Percentiles rank a stretch among this genome's conserved stretches.
phyloP scores from a whole-genome alignment of 768 basidiomycete genomes.

The Lactarius pseudohatsudake region DNA sequence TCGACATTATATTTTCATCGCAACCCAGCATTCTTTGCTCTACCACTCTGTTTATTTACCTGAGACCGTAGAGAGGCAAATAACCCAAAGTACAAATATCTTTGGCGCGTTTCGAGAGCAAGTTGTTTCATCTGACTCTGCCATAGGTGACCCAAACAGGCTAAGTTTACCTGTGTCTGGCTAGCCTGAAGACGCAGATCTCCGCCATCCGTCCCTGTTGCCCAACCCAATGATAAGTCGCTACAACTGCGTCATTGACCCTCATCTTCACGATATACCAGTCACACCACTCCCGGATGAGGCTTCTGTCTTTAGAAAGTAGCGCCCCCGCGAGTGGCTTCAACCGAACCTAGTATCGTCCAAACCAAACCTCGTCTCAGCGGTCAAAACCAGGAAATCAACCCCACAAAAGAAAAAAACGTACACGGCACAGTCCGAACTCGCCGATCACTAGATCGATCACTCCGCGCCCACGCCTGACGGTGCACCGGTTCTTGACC shows the following conservation, averaged over 20 bases:
- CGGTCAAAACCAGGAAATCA: not conserved
- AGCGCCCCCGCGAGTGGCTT: conserved; percentile 68
- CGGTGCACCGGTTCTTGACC: conserved; percentile 85
- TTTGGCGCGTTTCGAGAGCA: not conserved
- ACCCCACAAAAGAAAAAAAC: conserved; percentile 6
- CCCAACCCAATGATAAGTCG: not conserved
- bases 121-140: not conserved
- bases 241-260: not conserved
- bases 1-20: not conserved
- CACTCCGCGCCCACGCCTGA: conserved; percentile 84
- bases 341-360: conserved; percentile 81
- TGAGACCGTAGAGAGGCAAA: not conserved
- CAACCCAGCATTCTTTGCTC: not conserved
- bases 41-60: not conserved
- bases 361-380: not conserved
- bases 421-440: conserved; percentile 81
- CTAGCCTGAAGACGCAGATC: not conserved
- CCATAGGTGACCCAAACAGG: not conserved
- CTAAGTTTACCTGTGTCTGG: not conserved
- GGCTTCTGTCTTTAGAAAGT: not conserved
- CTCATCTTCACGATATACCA: not conserved
- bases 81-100: not conserved
- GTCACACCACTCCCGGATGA: not conserved
- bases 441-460: conserved; percentile 54
- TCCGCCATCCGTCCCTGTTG: not conserved